Evolutionary conservation across 768 basidiomycete genomes (phyloP), one percentile per base, ranked within the genome.

Genomic region (Galerina sulciceps): DNA sequence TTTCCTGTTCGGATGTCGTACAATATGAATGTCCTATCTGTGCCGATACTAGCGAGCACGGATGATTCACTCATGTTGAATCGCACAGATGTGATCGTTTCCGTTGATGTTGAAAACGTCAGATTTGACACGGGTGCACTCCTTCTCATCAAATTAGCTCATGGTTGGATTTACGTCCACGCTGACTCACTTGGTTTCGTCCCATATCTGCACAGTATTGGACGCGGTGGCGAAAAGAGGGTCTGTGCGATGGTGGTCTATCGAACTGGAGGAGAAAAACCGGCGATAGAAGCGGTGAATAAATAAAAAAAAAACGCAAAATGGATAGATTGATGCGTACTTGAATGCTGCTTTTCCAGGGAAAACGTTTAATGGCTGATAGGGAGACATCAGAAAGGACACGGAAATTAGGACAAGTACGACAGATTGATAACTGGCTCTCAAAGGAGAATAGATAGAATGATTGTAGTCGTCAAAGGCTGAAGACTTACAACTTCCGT

Each of bases 1-100:
- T 97, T 98, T 45, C 95, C 95, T 13, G 96, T 98, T 23, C 97
- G 85, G 61, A 99, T 91, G 69, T 99, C 97, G 70, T 99, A 99
- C 35, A 99, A 78, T 2, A 93, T 95, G 74, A 99, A 95, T 31
- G 96, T 96, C 55, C 97, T 84, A 71, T 99, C 97, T 45, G 92
- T 92, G 35, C 97, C 96, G 58, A 95, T 87, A 69, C 91, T 93
- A 2, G 96, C 96, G n/a, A 99, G 84, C 1, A 99, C 90, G 35
- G 93, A 95, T 15, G 93, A 84, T 76, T 99, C 97, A 55, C 91
- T 91, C 66, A 92, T 86, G 72, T 99, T 99, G 80, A 99, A 99
- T 42, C 89, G 86, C 40, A 99, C 88, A 40, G 86, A 82, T 9
- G 89, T 88, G 42, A 99, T 87, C 0, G 94, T 96, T 79, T 99